These are phyloP conservation scores for Phanerochaete sordida DNA, from an alignment of 768 basidiomycete species.

Conservation along the genomic window DNA sequence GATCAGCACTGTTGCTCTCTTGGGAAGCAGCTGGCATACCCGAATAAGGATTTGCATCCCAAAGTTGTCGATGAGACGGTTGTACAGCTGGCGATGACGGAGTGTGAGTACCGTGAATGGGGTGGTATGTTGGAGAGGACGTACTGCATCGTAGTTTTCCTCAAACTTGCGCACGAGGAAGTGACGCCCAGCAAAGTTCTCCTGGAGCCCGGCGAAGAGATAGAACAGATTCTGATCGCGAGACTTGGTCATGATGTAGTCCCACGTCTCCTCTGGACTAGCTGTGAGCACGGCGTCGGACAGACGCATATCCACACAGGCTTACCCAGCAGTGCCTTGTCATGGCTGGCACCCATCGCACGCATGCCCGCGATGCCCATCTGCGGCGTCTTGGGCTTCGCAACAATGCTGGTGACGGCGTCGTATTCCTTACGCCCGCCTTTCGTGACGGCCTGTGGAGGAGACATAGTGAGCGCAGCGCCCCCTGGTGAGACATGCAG, in stretches of 20 bases:
- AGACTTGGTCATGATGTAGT: constrained; percentile 30
- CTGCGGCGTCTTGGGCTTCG: constrained; percentile 71
- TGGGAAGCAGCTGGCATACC: constrained; percentile 46
- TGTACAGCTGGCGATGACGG: constrained; percentile 34
- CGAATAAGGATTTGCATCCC: constrained; percentile 49
- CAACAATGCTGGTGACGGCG: constrained; percentile 62
- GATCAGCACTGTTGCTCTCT: too few species aligned
- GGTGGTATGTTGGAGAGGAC: neutral
- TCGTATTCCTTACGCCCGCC: constrained; percentile 77
- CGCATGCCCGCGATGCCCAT: constrained; percentile 66
- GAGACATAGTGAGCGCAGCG: neutral
- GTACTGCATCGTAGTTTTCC: constrained; percentile 33
- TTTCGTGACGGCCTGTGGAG: constrained; percentile 59
- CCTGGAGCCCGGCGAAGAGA: constrained; percentile 32
- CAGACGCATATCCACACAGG: too few species aligned
- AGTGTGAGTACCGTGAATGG: neutral
- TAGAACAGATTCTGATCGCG: constrained; percentile 29
- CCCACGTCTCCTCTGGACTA: constrained; percentile 33
- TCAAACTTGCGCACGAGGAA: constrained; percentile 36
- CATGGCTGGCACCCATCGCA: constrained; percentile 36
- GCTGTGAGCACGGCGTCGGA: neutral
- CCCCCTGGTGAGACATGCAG: neutral
- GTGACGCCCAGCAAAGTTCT: constrained; percentile 34
- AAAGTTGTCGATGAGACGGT: constrained; percentile 71
- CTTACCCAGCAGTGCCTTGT: constrained; percentile 30